A percentile compares a stretch with the other conserved stretches of the same genome.
Conservation (phyloP, 2,329 filamentous ascomycete species). For the Mariannaea sp. region DNA sequence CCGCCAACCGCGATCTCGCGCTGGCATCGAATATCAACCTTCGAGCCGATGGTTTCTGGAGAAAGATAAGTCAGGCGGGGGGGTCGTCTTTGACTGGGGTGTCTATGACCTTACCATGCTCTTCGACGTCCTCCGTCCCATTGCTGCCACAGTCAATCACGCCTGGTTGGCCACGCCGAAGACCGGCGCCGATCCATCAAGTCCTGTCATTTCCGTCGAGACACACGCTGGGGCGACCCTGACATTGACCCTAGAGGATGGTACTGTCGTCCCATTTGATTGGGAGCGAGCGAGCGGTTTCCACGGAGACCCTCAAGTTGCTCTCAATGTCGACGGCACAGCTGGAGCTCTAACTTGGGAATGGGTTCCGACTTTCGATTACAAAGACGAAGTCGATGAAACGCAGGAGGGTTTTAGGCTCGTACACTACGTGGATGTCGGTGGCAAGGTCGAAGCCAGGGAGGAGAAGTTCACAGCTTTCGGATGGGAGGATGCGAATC, state of each 20-base stretch:
- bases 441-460: slow-evolving; percentile 14
- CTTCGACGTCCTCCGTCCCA: slow-evolving; percentile 20
- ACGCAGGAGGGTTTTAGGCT: slow-evolving; percentile 13
- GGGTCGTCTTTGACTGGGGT: slow-evolving; percentile 22
- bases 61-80: slow-evolving; percentile 17
- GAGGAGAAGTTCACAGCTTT: slow-evolving; percentile 19
- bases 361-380: slow-evolving; percentile 24
- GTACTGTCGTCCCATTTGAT: slow-evolving; percentile 11
- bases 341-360: slow-evolving; percentile 17
- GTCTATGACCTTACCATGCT: slow-evolving; percentile 24
- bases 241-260: slow-evolving; percentile 16
- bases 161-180: slow-evolving; percentile 19
- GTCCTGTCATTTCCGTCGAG: slow-evolving; percentile 12
- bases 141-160: slow-evolving; percentile 16
- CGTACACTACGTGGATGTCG: slow-evolving; percentile 15
- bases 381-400: slow-evolving; percentile 16
- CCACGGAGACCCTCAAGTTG: slow-evolving; percentile 16
- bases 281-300: slow-evolving; percentile 22
- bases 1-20: slow-evolving; percentile 19
- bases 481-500: slow-evolving; percentile 22
- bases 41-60: slow-evolving; percentile 21
- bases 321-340: slow-evolving; percentile 18
- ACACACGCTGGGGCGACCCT: slow-evolving; percentile 15
- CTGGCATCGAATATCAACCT: slow-evolving; percentile 22
- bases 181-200: slow-evolving; percentile 10